phyloP scores from a whole-genome alignment of 805 yeast genomes.

The Lipomyces kockii region DNA sequence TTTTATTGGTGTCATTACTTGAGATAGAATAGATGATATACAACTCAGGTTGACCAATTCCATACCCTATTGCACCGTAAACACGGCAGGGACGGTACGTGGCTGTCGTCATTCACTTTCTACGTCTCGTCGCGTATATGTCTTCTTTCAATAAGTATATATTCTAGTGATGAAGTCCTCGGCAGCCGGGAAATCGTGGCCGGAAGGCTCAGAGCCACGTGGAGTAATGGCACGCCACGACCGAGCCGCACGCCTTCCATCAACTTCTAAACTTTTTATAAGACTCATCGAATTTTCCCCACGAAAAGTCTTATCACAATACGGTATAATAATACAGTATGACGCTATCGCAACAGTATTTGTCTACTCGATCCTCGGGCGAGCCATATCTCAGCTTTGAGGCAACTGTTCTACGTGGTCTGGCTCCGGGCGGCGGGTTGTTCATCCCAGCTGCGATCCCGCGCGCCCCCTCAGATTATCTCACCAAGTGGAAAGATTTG shows the following conservation, averaged over 20 bases:
- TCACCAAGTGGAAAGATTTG: constrained; percentile 70
- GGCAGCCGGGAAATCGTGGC: no score
- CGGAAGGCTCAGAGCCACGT: background rate
- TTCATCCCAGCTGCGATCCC: constrained; percentile 88
- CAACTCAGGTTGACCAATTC: no score
- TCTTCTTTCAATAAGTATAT: no score
- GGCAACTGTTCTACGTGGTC: constrained; percentile 61
- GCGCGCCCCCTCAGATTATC: constrained; percentile 58
- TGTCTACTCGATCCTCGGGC: constrained; percentile 49
- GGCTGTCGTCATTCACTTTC: no score
- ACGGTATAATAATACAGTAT: background rate
- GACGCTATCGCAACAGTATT: constrained; percentile 39
- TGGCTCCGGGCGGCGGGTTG: constrained; percentile 96
- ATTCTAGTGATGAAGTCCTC: no score
- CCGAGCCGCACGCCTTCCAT: background rate
- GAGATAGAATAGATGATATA: no score
- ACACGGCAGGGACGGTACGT: no score
- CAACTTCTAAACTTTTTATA: background rate
- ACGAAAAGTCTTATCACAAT: background rate
- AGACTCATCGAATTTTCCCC: background rate
- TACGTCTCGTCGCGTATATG: no score
- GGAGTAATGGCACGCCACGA: background rate
- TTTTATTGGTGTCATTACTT: no score
- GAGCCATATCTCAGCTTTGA: constrained; percentile 46
- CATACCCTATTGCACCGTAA: no score